Evolutionary conservation across 2,329 filamentous ascomycete genomes (phyloP).

Genomic region (Fusarium floridanum): DNA sequence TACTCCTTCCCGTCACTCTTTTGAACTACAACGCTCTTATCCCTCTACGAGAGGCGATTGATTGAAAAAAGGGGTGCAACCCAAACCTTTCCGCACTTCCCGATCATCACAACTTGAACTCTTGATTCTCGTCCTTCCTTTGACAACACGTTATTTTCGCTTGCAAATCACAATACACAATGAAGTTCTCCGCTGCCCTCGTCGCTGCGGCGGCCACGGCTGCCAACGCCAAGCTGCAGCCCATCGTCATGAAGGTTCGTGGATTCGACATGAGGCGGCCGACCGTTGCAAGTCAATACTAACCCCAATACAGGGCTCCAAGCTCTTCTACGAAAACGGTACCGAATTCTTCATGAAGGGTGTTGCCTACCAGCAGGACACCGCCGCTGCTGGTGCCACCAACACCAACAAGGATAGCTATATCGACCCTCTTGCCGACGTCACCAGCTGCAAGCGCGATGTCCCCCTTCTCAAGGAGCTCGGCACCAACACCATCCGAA

Average conservation of each 20-base stretch:
- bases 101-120: constrained; percentile 3
- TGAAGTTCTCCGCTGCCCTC: constrained; percentile 55
- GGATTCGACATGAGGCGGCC: neutral
- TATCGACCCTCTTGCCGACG: constrained; percentile 85
- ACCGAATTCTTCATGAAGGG: constrained; percentile 85
- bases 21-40: constrained; percentile 32
- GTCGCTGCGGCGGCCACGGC: constrained; percentile 58
- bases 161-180: constrained; percentile 43
- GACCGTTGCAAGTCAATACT: neutral
- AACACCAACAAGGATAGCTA: constrained; percentile 67
- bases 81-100: constrained; percentile 25
- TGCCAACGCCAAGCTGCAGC: constrained; percentile 60
- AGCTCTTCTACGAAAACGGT: constrained; percentile 89
- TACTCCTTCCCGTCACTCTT: constrained; percentile 50
- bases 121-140: constrained; percentile 38
- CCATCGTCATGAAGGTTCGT: constrained; percentile 77
- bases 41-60: neutral
- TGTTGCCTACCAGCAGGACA: constrained; percentile 93
- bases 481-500: constrained; percentile 92
- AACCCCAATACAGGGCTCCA: constrained; percentile 69
- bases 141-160: constrained; percentile 27
- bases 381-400: constrained; percentile 66
- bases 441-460: constrained; percentile 81
- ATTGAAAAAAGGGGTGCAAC: constrained; percentile 7
- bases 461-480: constrained; percentile 84